A percentile compares a stretch with the other conserved stretches of the same genome.
These are phyloP conservation scores for Ramaria rubella DNA, from an alignment of 768 basidiomycete species.

Conservation along the genomic window DNA sequence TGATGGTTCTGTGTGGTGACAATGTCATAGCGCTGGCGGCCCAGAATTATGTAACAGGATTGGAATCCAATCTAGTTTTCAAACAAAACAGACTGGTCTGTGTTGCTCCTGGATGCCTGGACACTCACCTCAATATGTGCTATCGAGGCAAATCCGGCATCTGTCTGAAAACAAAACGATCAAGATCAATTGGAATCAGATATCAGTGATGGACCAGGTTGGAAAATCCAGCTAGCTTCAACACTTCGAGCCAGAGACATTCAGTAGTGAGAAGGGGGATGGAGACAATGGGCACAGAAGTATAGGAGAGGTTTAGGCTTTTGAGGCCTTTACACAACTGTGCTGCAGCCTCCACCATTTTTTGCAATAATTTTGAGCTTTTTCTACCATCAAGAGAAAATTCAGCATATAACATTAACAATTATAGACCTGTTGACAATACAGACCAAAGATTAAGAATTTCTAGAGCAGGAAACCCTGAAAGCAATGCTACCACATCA, in stretches of 20 bases:
- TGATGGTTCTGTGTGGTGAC: too few species aligned
- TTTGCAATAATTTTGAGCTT: slow-evolving; percentile 48
- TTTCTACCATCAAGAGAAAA: slow-evolving; percentile 34
- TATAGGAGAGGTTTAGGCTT: slow-evolving; percentile 54
- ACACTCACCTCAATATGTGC: slow-evolving; percentile 18
- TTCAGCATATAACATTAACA: background rate
- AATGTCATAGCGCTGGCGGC: too few species aligned
- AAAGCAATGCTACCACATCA: slow-evolving; percentile 43
- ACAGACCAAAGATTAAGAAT: slow-evolving; percentile 50
- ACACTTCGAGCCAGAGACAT: slow-evolving; percentile 39
- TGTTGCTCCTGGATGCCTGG: slow-evolving; percentile 20
- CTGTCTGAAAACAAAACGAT: slow-evolving; percentile 38
- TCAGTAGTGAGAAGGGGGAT: slow-evolving; percentile 38
- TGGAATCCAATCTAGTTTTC: too few species aligned
- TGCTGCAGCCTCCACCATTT: slow-evolving; percentile 40
- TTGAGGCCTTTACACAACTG: slow-evolving; percentile 37
- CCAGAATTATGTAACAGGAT: too few species aligned
- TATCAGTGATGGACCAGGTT: slow-evolving; percentile 44
- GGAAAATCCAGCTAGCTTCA: slow-evolving; percentile 57
- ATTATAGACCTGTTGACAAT: background rate
- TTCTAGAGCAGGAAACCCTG: slow-evolving; percentile 37
- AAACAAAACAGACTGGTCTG: too few species aligned
- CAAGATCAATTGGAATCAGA: background rate
- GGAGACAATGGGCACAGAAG: slow-evolving; percentile 43
- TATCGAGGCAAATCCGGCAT: slow-evolving; percentile 46